Evolutionary conservation across 768 basidiomycete genomes (phyloP), one percentile per base, ranked within the genome.

Genomic region (Cyclocybe cylindracea): DNA sequence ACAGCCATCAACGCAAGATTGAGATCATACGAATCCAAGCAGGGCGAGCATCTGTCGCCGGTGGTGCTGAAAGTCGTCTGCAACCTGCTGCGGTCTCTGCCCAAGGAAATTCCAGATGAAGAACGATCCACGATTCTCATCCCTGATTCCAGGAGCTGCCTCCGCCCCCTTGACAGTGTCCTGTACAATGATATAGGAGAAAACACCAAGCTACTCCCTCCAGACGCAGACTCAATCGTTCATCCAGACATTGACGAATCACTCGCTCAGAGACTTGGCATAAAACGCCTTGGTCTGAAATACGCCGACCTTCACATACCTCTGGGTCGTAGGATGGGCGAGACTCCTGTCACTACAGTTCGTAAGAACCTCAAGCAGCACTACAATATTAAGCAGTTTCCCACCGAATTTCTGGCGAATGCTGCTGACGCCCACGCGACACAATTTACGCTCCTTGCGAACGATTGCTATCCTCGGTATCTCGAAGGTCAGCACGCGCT

Each of bases 381-480:
- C 5, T 82, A 82, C 44, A 68, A 67, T 5, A 66, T 68, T 6
- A 65, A 68, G 6, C 77, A 81, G 46, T 69, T 79, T 8, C 60
- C 76, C 34, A 71, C 70, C 2, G 81, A 83, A 50, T 80, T 81
- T 55, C 51, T 83, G 5, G 82, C 82, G 1, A 83, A 83, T 50
- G 81, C 81, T 1, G 66, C 67, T 5, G 82, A 83, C 57, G 81
- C 80, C 0, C 61, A 62, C 8, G 81, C 81, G 0, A 71, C 67
- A 2, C 57, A 63, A n/a, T 78, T 82, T 52, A 57, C 63, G 2
- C 56, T 80, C 14, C 51, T 78, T 1, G 46, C 79, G 5, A 76
- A 80, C 50, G 62, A 72, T 10, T 48, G 47, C 35, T 13, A 31
- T 14, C 38, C 53, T 1, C 8, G 31, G 2, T 5, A 29, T 2